phyloP scores from a whole-genome alignment of 192 early-diverging fungal genomes.

The Neocallimastix lanati region DNA sequence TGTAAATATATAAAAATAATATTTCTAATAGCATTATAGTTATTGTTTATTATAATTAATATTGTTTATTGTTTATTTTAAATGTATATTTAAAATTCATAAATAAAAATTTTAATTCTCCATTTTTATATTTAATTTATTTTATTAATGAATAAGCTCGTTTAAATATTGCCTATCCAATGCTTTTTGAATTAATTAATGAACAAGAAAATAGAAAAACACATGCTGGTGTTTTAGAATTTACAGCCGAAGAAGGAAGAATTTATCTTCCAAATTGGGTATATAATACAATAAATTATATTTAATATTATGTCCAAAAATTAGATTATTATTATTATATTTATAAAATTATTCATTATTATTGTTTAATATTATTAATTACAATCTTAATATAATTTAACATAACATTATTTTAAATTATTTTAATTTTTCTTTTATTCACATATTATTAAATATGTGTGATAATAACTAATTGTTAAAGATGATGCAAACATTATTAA shows the following conservation, averaged over 20 bases:
- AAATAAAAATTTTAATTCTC: no score
- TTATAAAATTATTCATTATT: no score
- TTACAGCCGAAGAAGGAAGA: conserved; percentile 90
- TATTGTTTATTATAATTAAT: no score
- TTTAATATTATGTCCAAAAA: background rate
- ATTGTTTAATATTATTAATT: no score
- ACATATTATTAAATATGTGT: conserved; percentile 3
- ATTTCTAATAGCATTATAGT: no score
- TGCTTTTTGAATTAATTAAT: conserved; percentile 74
- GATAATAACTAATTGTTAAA: no score
- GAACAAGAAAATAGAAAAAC: conserved; percentile 31
- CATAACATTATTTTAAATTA: background rate
- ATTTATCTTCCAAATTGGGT: conserved; percentile 94
- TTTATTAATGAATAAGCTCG: conserved; percentile 16
- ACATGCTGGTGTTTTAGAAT: conserved; percentile 95
- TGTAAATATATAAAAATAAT: background rate
- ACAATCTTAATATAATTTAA: no score
- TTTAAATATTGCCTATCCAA: conserved; percentile 76
- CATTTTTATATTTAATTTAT: no score
- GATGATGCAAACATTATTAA: conserved; percentile 80
- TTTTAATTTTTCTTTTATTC: background rate
- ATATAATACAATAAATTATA: conserved; percentile 1
- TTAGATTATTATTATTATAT: background rate
- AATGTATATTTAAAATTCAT: no score
- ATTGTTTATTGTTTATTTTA: no score